Conservation (phyloP, 768 basidiomycete genomes). For the Sarcodon sp. region DNA sequence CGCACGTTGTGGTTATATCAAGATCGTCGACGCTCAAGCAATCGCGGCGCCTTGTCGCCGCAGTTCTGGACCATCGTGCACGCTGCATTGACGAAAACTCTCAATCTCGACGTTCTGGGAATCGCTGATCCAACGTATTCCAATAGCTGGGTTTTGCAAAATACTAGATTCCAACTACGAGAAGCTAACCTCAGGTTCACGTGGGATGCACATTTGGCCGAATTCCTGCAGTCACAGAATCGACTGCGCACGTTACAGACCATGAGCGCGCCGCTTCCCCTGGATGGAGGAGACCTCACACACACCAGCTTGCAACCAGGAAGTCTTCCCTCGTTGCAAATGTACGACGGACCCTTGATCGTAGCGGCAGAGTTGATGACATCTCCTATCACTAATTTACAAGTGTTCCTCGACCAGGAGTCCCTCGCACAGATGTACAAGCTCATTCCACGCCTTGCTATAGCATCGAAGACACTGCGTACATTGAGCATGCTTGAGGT, state of each 20-base stretch:
- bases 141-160: slow-evolving; percentile 33
- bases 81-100: slow-evolving; percentile 27
- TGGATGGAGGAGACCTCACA: slow-evolving; percentile 4
- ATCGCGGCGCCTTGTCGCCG: slow-evolving; percentile 10
- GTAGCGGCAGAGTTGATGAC: slow-evolving; percentile 27
- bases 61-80: slow-evolving; percentile 33
- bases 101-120: slow-evolving; percentile 28
- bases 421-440: slow-evolving; percentile 13
- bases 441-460: slow-evolving; percentile 20
- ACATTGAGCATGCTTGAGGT: slow-evolving; percentile 23
- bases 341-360: slow-evolving; percentile 32
- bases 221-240: slow-evolving; percentile 35
- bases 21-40: slow-evolving; percentile 13
- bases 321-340: slow-evolving; percentile 24
- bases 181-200: slow-evolving; percentile 34
- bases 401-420: slow-evolving; percentile 27
- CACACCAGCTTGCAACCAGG: slow-evolving; percentile 5
- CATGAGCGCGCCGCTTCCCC: slow-evolving; percentile 2
- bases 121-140: slow-evolving; percentile 25
- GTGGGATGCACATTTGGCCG: slow-evolving; percentile 33
- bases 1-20: slow-evolving; percentile 28
- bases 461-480: slow-evolving; percentile 17
- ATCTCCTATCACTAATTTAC: slow-evolving; percentile 30
- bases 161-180: slow-evolving; percentile 30
- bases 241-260: slow-evolving; percentile 26